phyloP scores from a whole-genome alignment of 768 basidiomycete species.

The Psilocybe cubensis region DNA sequence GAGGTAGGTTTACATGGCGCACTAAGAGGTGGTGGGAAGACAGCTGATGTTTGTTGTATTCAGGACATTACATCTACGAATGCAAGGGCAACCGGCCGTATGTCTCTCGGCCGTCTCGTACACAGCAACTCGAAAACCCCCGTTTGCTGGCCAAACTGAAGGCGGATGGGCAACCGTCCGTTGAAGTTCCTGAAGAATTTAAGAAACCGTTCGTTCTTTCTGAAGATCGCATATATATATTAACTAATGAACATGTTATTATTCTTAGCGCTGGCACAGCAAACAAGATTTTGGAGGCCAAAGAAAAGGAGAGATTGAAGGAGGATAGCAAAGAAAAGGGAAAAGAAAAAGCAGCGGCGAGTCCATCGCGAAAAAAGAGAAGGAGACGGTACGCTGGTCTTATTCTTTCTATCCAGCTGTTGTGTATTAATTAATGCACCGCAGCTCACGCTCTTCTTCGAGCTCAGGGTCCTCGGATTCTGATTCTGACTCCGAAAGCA shows the following conservation, averaged over 20 bases:
- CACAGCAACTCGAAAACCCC: slow-evolving; percentile 85
- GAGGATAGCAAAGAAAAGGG: slow-evolving; percentile 39
- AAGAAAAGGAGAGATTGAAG: slow-evolving; percentile 74
- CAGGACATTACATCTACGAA: slow-evolving; percentile 91
- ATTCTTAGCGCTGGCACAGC: slow-evolving; percentile 71
- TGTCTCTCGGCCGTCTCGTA: slow-evolving; percentile 86
- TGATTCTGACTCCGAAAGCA: slow-evolving; percentile 40
- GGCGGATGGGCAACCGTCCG: slow-evolving; percentile 71
- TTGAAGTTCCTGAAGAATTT: slow-evolving; percentile 92
- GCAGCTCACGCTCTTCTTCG: slow-evolving; percentile 22
- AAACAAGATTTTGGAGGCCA: slow-evolving; percentile 80
- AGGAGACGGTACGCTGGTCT: slow-evolving; percentile 35
- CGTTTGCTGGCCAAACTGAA: slow-evolving; percentile 66
- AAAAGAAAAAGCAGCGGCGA: slow-evolving; percentile 33
- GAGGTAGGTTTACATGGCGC: slow-evolving; percentile 45
- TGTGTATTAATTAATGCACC: not conserved
- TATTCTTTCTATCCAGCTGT: not conserved
- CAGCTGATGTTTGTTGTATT: not conserved
- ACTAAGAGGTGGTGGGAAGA: not conserved
- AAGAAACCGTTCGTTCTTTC: slow-evolving; percentile 66
- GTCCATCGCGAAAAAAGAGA: slow-evolving; percentile 42
- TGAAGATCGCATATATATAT: not conserved
- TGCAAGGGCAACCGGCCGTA: slow-evolving; percentile 86
- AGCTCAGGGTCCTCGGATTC: slow-evolving; percentile 27
- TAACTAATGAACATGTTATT: slow-evolving; percentile 4